Base-by-base conservation (phyloP, 202 grass and related monocot genomes). In the Musa balbisiana region DNA sequence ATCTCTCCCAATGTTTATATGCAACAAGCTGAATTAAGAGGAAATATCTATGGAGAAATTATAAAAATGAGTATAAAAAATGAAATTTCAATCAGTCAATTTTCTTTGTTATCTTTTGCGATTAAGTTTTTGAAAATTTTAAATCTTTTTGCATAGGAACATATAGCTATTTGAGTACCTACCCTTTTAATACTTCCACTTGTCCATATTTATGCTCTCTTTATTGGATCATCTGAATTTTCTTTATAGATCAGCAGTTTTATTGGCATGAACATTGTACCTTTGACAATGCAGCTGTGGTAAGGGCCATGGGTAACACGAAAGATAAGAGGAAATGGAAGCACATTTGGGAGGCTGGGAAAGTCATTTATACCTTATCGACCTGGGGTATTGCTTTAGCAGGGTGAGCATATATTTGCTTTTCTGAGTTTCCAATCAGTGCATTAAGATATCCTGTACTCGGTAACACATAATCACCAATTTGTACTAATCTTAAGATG, bases 271-370 rank as follows among this genome's bases (percentile, higher is more conserved):
- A 67, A 59, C 16, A 11, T 20, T 16, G 55, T 72, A 68, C 64
- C 52, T 51, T 3, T 69, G 60, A 9, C 66, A 63, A 52, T 68
- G 64, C 85, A 94, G 94, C 81, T 83, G 83, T 98, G 71, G 78
- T 76, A 69, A 87, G 73, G 76, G 83, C 94, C 65, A 73, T 98
- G 84, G 84, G 83, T 60, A 80, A 56, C 75, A 85, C 89, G 73
- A 90, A 87, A 76, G 82, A 84, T 81, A 80, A 69, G 15, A 85
- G 77, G 52, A 93, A 89, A 56, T 94, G 91, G 94, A 92, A 75
- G 80, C 84, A 82, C 84, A 80, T 98, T 51, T 98, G 91, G 94
- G 94, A 98, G 87, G 91, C 94, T 82, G 94, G 83, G 74, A 89
- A 93, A 79, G 51, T 94, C 52, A 88, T 93, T 76, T 98, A 94